A percentile compares a stretch with the other conserved stretches of the same genome.
These are phyloP conservation scores for Domatiomyces catenatus DNA, from an alignment of 2,329 filamentous ascomycete species.

Conservation along the genomic window DNA sequence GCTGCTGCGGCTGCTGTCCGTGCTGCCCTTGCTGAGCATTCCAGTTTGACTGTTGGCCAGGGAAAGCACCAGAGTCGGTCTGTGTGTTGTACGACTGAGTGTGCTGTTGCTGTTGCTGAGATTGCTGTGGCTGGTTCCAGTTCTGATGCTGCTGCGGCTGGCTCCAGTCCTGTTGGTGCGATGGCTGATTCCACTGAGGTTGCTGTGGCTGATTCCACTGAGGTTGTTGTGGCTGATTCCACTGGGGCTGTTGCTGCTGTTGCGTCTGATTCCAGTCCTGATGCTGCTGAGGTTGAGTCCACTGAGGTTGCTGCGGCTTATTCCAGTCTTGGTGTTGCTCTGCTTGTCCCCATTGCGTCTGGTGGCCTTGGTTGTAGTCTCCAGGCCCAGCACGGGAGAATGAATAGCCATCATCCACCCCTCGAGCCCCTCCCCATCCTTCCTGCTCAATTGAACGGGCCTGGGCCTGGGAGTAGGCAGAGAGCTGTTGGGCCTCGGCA, in stretches of 20 bases:
- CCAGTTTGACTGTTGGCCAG: neutral
- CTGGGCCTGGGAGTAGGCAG: conserved; percentile 46
- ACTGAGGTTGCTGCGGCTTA: conserved; percentile 2
- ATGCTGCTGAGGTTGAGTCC: conserved; percentile 6
- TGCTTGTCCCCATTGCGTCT: conserved; percentile 5
- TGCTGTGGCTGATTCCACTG: conserved; percentile 2
- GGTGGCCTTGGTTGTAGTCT: conserved; percentile 8
- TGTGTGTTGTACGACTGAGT: neutral
- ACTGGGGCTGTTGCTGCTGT: conserved; percentile 6
- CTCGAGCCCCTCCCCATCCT: conserved; percentile 19
- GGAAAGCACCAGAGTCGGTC: too few relatives aligned
- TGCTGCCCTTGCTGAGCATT: conserved; percentile 5
- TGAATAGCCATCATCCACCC: conserved; percentile 22
- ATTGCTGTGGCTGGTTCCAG: conserved; percentile 3
- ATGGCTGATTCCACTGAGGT: conserved; percentile 1
- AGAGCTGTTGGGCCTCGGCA: conserved; percentile 48
- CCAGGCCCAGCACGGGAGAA: conserved; percentile 5
- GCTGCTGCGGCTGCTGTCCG: conserved; percentile 1
- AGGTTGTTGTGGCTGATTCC: conserved; percentile 3
- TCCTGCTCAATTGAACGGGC: conserved; percentile 40
- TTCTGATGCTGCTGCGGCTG: conserved; percentile 5
- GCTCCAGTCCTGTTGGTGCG: conserved; percentile 10
- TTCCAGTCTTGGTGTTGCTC: conserved; percentile 8
- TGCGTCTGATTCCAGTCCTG: conserved; percentile 6
- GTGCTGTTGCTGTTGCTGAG: conserved; percentile 1